Evolutionary conservation across 1,139 yeast species (phyloP), one percentile per base, ranked within the genome.

Genomic region (Suhomyces taliae): DNA sequence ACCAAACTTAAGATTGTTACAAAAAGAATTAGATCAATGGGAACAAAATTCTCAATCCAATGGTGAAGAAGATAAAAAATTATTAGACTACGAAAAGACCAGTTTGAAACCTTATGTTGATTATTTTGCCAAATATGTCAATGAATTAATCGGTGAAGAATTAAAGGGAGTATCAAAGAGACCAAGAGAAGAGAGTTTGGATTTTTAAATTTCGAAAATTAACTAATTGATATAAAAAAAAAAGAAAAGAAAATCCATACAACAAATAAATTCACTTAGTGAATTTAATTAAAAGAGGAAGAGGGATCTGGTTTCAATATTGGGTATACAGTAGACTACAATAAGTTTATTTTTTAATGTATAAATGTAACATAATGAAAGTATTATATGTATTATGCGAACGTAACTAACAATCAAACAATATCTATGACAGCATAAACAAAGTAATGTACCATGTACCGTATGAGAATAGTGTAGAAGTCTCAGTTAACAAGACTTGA

Each of bases 61-160:
- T 14, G 54, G 58, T 8, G 65, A 67, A 44, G 52, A 60, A 1
- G 32, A 29, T 29, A 47, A 51, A 32, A 59, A 59, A 41, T 36
- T 66, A 1, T 51, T 56, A 4, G 86, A 82, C 55, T 81, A 78
- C 62, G 87, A 84, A 49, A 81, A 81, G 55, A 88, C 97, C 0
- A 74, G 85, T 33, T 70, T 91, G 59, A 85, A 82, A 55, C 89
- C 90, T 1, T 90, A 87, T 57, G 78, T 90, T 32, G 84, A 83
- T n/a, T 70, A 77, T 50, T 93, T 91, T 65, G 78, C 81, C 36
- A 71, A 70, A 43, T 87, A 82, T 65, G 95, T 89, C 11, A 71
- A 69, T 44, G 69, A 65, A 1, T 66, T 90, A 48, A 62, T 83
- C 33, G 80, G 79, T 53, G 82, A 79, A 19, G 91, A 86, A 58